These are phyloP conservation scores for Lactifluus pinguis DNA, from an alignment of 768 basidiomycete species.

Conservation along the genomic window DNA sequence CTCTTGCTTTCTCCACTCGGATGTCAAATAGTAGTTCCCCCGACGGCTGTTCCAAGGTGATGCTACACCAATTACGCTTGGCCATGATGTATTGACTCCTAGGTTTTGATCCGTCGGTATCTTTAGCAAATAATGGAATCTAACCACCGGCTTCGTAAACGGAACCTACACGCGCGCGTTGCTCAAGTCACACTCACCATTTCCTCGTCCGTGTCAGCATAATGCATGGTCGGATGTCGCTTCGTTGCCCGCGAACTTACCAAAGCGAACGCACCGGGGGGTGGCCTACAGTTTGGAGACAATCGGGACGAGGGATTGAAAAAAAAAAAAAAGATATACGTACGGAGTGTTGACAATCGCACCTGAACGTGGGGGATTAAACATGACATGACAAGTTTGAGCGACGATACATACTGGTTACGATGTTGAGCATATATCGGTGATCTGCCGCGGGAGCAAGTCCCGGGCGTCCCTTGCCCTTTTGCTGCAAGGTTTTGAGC, in stretches of 20 bases:
- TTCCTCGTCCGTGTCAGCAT: slow-evolving; percentile 73
- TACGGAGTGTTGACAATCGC: slow-evolving; percentile 97
- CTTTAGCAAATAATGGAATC: slow-evolving; percentile 69
- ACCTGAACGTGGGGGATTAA: slow-evolving; percentile 30
- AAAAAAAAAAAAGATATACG: slow-evolving; percentile 25
- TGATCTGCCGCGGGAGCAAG: slow-evolving; percentile 51
- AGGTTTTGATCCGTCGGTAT: slow-evolving; percentile 66
- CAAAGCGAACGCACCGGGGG: slow-evolving; percentile 63
- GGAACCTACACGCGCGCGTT: background rate
- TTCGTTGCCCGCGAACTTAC: slow-evolving; percentile 75
- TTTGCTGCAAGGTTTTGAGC: slow-evolving; percentile 55
- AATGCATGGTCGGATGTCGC: slow-evolving; percentile 79
- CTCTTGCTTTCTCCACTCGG: slow-evolving; percentile 79
- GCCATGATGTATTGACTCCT: slow-evolving; percentile 84
- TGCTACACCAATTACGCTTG: slow-evolving; percentile 77
- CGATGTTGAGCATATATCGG: slow-evolving; percentile 86
- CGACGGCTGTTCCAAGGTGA: slow-evolving; percentile 45
- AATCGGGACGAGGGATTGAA: background rate
- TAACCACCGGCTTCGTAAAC: slow-evolving; percentile 23
- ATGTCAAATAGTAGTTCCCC: slow-evolving; percentile 76
- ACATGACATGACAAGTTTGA: background rate
- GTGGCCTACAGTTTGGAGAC: slow-evolving; percentile 34
- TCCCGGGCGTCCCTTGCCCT: slow-evolving; percentile 38
- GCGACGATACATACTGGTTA: slow-evolving; percentile 48
- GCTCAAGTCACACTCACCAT: slow-evolving; percentile 43